Base-by-base conservation (phyloP, 148 eudicot genomes). In the Arbutus unedo region DNA sequence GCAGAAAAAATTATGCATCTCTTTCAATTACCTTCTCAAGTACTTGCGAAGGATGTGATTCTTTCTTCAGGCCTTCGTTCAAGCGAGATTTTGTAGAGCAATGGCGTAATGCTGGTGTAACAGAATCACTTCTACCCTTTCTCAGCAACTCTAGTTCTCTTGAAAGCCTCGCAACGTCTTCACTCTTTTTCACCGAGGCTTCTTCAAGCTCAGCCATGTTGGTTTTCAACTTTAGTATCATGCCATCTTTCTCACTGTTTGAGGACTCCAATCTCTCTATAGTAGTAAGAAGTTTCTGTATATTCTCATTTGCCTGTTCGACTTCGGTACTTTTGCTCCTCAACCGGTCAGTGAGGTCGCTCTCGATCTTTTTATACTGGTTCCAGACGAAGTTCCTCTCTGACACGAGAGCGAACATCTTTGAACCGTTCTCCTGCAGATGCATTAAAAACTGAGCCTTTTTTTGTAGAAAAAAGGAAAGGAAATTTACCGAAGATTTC, bases 331-430 rank as follows among this genome's bases (percentile, higher is more conserved):
- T 79, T 85, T 91, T 93, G 43, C 49, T 82, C 70, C 77, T 82
- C 78, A 93, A 85, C 82, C 83, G 86, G 79, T 62, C 82, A 31
- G 84, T 76, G 56, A 78, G 82, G 25, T 83, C 83, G 64, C 62
- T 83, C 90, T 94, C 97, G 90, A 85, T 86, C 83, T 49, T 89
- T 62, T 85, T 87, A 76, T 82, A 90, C 82, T 93, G 97, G 85
- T 90, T 93, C 97, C 97, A 93, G 18, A 89, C 89, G 76, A 93
- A 90, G 25, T 89, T 83, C 84, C 86, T 91, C 90, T 94, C 94
- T 13, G 88, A 85, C 84, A 82, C 77, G 59, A 94, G 92, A 16
- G 94, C 91, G 77, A 91, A 79, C 64, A 90, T 78, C 55, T 93
- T 90, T 59, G 89, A 79, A 78, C 67, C 87, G 81, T 80, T 82